A percentile compares a stretch with the other conserved stretches of the same genome.
Evolutionary conservation across 352 stramenopile genomes (phyloP).

Genomic region (Globisporangium echinulatum): DNA sequence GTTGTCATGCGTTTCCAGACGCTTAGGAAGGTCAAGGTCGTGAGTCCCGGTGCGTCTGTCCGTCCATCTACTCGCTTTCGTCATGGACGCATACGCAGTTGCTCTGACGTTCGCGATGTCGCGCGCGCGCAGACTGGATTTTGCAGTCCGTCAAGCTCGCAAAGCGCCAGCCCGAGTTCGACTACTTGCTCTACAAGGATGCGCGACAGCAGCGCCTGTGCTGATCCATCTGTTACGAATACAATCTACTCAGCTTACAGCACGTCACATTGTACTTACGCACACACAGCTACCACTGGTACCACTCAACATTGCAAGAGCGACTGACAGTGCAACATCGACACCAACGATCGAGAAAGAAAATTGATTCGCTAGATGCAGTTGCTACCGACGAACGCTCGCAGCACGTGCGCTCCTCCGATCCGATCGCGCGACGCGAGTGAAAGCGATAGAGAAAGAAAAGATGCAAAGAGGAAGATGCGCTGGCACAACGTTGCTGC

Average conservation of each 20-base stretch:
- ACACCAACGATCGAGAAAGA: not conserved
- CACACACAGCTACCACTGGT: not conserved
- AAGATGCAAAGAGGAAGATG: not conserved
- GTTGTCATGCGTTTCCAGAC: conserved; percentile 21
- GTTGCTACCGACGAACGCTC: not conserved
- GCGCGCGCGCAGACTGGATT: conserved; percentile 48
- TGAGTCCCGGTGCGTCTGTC: conserved; percentile 40
- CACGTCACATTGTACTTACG: no score
- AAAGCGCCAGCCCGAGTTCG: conserved; percentile 58
- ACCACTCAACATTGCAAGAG: not conserved
- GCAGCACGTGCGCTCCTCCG: no score
- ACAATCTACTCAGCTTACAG: not conserved
- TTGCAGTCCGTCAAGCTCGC: conserved; percentile 61
- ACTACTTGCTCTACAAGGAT: conserved; percentile 75
- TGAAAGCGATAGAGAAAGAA: not conserved
- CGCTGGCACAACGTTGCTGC: no score
- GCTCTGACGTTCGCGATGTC: no score
- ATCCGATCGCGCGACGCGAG: not conserved
- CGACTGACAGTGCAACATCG: not conserved
- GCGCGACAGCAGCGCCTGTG: conserved; percentile 5
- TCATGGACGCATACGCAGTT: not conserved
- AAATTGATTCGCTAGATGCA: not conserved
- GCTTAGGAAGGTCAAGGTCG: conserved; percentile 53
- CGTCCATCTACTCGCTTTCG: not conserved
- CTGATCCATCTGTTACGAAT: not conserved